Base-by-base conservation (phyloP, 345 rosid genomes). In the Pseudoturritis turrita region DNA sequence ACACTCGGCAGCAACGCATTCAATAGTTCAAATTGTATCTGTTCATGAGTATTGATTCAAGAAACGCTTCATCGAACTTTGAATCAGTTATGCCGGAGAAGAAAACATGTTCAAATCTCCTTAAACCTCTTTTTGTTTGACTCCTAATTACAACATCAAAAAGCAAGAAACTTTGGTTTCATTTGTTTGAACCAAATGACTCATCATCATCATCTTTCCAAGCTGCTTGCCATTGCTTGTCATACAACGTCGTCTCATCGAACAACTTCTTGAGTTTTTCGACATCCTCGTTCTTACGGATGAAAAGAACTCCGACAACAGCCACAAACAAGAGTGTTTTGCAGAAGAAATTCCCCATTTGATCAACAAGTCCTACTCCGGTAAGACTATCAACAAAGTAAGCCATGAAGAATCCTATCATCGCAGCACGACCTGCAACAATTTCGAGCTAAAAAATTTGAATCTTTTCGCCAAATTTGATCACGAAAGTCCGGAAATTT, bases 351-450 rank as follows among this genome's bases (percentile, higher is more conserved):
- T 91, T 95, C 19, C 96, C 83, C 97, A 89, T 91, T 79, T 95
- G 99, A 37, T 95, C 99, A 1, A 95, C 99, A 19, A 95, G 88
- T 62, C 99, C 99, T 6, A 88, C 91, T 11, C 97, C 97, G 0
- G 96, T 94, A 70, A 94, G 83, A 78, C 97, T 88, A 68, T 94
- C 98, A 36, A 94, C 98, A 12, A 91, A 72, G 80, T 91, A 95
- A 41, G 99, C 99, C 97, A 95, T 95, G 70, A 95, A 95, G 87
- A 94, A 94, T 22, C 98, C 96, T 19, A 91, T 62, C 98, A 94
- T 94, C 19, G 98, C 97, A 23, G 98, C 97, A 21, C 96, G 92
- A 33, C 98, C 98, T 91, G 79, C 46, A 47, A 70, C 33, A 29
- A 29, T 28, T 25, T 4, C 26, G 3, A 25, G 26, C 26, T 25